A percentile compares a stretch with the other conserved stretches of the same genome.
These are phyloP conservation scores for Brassica hybrid DNA, from an alignment of 441 rosid genomes.

Conservation along the genomic window DNA sequence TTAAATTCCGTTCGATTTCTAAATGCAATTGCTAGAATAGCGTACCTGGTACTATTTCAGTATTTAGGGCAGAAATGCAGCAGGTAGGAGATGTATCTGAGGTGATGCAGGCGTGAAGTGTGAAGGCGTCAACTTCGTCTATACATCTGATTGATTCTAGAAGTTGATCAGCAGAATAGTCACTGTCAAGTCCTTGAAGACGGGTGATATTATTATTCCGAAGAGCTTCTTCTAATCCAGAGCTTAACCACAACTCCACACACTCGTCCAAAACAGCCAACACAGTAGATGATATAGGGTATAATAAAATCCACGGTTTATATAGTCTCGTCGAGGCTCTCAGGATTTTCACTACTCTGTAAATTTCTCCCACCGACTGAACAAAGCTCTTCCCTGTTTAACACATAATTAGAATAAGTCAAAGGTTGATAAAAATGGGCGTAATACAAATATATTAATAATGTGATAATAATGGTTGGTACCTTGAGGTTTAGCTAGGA, in stretches of 20 bases:
- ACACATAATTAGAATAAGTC: constrained; percentile 16
- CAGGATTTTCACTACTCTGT: constrained; percentile 32
- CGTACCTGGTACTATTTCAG: constrained; percentile 35
- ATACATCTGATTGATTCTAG: constrained; percentile 29
- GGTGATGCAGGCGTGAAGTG: constrained; percentile 22
- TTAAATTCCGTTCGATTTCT: neutral
- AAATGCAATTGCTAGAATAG: neutral
- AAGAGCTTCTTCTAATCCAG: constrained; percentile 38
- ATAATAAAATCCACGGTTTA: constrained; percentile 39
- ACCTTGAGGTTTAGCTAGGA: constrained; percentile 39
- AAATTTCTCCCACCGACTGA: constrained; percentile 39
- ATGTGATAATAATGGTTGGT: neutral
- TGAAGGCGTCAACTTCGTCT: constrained; percentile 27
- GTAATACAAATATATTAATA: constrained; percentile 2
- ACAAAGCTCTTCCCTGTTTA: constrained; percentile 35
- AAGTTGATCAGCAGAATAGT: constrained; percentile 26
- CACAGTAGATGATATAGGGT: constrained; percentile 15
- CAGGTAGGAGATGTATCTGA: constrained; percentile 35
- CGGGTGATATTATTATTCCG: neutral
- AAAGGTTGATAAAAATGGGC: neutral
- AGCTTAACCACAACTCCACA: constrained; percentile 32
- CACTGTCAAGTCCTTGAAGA: constrained; percentile 1
- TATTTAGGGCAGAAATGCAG: constrained; percentile 31
- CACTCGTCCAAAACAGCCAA: constrained; percentile 37
- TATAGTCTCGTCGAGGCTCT: constrained; percentile 34